phyloP scores from a whole-genome alignment of 108 stramenopile genomes.

The Discostella stelligeroides region DNA sequence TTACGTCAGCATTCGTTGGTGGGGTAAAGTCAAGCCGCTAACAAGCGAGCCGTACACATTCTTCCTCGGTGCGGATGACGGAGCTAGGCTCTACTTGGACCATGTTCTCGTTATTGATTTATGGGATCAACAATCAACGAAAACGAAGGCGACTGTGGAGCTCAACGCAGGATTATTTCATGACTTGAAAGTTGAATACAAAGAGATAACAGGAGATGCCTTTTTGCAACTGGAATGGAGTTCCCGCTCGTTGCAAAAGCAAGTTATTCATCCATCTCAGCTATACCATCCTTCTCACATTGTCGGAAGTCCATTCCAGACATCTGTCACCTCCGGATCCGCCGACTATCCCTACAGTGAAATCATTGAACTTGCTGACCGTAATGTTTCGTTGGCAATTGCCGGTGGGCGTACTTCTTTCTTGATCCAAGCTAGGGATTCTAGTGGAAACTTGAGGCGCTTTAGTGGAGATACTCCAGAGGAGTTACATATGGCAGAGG shows the following conservation, averaged over 20 bases:
- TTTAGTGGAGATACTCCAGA: constrained; percentile 55
- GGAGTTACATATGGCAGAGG: constrained; percentile 43
- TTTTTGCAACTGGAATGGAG: constrained; percentile 66
- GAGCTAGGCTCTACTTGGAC: constrained; percentile 72
- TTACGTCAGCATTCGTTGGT: constrained; percentile 82
- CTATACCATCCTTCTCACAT: constrained; percentile 68
- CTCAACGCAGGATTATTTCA: constrained; percentile 60
- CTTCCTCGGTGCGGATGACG: constrained; percentile 75
- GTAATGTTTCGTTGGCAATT: constrained; percentile 50
- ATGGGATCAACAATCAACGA: constrained; percentile 55
- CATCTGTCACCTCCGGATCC: constrained; percentile 69
- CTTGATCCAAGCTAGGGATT: constrained; percentile 72
- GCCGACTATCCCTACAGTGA: constrained; percentile 74
- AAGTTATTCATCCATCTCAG: constrained; percentile 57
- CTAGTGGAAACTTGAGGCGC: constrained; percentile 58
- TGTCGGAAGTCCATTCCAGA: constrained; percentile 72
- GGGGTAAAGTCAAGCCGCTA: constrained; percentile 68
- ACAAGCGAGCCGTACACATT: constrained; percentile 73
- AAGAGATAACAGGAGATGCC: constrained; percentile 74
- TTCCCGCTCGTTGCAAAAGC: constrained; percentile 54
- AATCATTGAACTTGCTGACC: constrained; percentile 54
- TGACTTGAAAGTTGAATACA: constrained; percentile 80
- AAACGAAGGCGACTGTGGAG: constrained; percentile 51
- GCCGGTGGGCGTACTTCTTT: constrained; percentile 73
- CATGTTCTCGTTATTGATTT: constrained; percentile 75